Evolutionary conservation across 163 green algal species (phyloP).

Genomic region (Trebouxia gelatinosa): DNA sequence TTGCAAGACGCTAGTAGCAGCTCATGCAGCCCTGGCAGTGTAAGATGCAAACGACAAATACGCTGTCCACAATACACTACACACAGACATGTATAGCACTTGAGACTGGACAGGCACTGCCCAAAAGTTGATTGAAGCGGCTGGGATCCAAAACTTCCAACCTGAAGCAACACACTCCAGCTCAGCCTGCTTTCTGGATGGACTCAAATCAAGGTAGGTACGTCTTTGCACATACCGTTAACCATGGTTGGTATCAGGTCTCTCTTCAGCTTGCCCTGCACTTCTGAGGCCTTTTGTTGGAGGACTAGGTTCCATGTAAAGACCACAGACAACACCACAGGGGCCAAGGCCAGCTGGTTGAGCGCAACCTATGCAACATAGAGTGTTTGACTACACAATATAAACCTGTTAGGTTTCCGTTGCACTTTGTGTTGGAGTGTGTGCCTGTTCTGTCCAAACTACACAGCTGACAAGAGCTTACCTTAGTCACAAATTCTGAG

Average conservation of each 20-base stretch:
- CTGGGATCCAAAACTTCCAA: constrained; percentile 92
- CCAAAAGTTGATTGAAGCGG: constrained; percentile 82
- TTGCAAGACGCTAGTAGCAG: no score
- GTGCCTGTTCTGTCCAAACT: no score
- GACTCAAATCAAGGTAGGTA: no score
- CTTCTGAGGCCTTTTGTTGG: constrained; percentile 39
- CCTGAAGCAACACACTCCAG: constrained; percentile 45
- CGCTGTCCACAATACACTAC: constrained; percentile 80
- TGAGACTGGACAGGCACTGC: constrained; percentile 62
- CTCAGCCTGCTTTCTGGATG: background rate
- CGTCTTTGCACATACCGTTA: constrained; percentile 61
- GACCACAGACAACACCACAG: constrained; percentile 62
- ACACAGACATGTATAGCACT: constrained; percentile 87
- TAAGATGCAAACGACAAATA: no score
- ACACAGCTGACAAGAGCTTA: background rate
- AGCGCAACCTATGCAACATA: constrained; percentile 45
- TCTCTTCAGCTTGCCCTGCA: constrained; percentile 55
- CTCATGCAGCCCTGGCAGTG: no score
- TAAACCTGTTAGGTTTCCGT: no score
- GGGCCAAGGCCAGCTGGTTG: constrained; percentile 78
- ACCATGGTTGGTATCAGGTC: constrained; percentile 71
- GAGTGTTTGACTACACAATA: no score
- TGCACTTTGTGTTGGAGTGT: no score
- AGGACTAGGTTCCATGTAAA: constrained; percentile 79
- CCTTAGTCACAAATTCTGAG: constrained; percentile 70